phyloP scores from a whole-genome alignment of 768 basidiomycete species.

The Lactarius psammicola region DNA sequence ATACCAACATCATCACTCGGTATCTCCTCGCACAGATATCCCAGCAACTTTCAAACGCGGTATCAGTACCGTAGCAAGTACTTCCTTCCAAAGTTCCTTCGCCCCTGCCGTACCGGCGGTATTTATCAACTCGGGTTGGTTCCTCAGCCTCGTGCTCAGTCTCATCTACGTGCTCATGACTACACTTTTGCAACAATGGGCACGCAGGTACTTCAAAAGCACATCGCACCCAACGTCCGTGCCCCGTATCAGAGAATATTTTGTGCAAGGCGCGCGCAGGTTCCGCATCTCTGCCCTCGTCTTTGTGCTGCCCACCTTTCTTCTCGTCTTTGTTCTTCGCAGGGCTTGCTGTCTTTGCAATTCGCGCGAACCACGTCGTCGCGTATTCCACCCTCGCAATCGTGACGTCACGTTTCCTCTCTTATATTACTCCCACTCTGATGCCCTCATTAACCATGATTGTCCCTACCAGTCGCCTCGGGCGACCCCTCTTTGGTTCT shows the following conservation, averaged over 20 bases:
- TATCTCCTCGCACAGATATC: no score
- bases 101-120: no score
- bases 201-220: constrained; percentile 2
- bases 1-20: no score
- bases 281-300: constrained; percentile 44
- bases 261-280: constrained; percentile 41
- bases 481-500: constrained; percentile 1
- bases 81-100: no score
- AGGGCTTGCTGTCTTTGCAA: constrained; percentile 3
- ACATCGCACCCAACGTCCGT: background rate
- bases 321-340: background rate
- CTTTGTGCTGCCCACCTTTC: constrained; percentile 34
- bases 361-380: background rate
- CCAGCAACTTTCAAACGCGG: no score
- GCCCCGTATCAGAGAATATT: constrained; percentile 18
- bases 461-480: constrained; percentile 2
- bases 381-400: background rate
- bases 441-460: background rate
- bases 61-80: no score
- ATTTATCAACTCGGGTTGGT: background rate
- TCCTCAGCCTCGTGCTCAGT: constrained; percentile 6
- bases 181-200: constrained; percentile 11
- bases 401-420: background rate
- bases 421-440: background rate
- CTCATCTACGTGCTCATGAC: background rate